Evolutionary conservation across 208 protist species (phyloP), one percentile per base, ranked within the genome.

Genomic region (Trypanosomatidae sp.): DNA sequence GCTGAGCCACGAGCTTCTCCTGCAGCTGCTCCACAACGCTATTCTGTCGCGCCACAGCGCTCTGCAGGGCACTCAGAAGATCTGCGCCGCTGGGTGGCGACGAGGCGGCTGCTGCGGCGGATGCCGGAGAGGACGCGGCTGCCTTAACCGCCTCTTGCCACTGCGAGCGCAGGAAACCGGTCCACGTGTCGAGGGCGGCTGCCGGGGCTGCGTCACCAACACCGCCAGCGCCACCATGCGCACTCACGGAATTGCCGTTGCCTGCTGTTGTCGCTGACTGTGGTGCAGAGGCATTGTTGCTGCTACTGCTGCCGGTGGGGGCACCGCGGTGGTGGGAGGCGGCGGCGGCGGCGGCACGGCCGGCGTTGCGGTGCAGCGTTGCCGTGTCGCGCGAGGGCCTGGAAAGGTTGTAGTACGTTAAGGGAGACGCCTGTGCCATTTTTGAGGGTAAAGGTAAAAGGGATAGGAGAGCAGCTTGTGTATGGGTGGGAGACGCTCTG

Each of bases 161-260:
- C 64, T 85, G 72, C n/a, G 58, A 22, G 17, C 62, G 47, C 8
- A 90, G 53, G 52, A 80, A 83, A 36, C 68, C 47, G 5, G 69
- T 77, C 85, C 85, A 90, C 59, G 85, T 90, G 66, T 90, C 85
- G 7, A 81, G 50, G n/a, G n/a, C n/a, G n/a, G n/a, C n/a, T n/a
- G n/a, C n/a, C n/a, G n/a, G n/a, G n/a, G n/a, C n/a, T n/a, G n/a
- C n/a, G n/a, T n/a, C n/a, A n/a, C n/a, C n/a, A n/a, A n/a, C n/a
- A n/a, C n/a, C n/a, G n/a, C n/a, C n/a, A n/a, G n/a, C n/a, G n/a
- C n/a, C n/a, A n/a, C n/a, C n/a, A n/a, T n/a, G n/a, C n/a, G n/a
- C n/a, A n/a, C n/a, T n/a, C n/a, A n/a, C n/a, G n/a, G n/a, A n/a
- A n/a, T n/a, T n/a, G n/a, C n/a, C n/a, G n/a, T n/a, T n/a, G n/a